Evolutionary conservation across 345 rosid genomes (phyloP), one percentile per base, ranked within the genome.

Genomic region (Sisymbrium irio): DNA sequence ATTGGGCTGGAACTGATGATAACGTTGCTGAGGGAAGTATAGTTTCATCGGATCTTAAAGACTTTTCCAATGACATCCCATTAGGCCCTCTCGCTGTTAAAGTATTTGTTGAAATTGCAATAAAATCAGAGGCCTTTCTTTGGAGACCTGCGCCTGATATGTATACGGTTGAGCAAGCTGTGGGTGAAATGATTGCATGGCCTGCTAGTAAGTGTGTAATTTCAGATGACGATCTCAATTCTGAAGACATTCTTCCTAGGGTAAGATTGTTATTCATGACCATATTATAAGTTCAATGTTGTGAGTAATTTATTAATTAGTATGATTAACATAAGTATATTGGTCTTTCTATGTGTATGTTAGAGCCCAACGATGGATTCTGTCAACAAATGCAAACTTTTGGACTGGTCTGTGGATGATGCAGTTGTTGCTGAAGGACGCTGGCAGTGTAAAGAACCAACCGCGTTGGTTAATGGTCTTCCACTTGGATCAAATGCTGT

Each of bases 171-270:
- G 18, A 59, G 3, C 5, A 59, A 6, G 32, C 32, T 19, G 46
- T 59, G 2, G 45, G 64, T 0, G 6, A 59, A 11, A 37, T 59
- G 18, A 37, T 59, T 12, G 64, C 17, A 3, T 59, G 64, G 46
- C 46, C 17, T 0, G 17, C 4, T 6, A 6, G 0, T 6, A 19
- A 59, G 4, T 58, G 44, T 58, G 5, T 58, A 4, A 1, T 18
- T 22, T 4, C 7, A 14, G 37, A 59, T 4, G 0, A 35, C 0
- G 25, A 0, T 0, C 25, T 57, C 0, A 0, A 15, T 0, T 14
- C 4, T 4, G 44, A 35, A 14, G 67, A 58, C n/a, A 35, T 10
- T 35, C 3, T 4, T n/a, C n/a, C n/a, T n/a, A n/a, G n/a, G n/a
- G n/a, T n/a, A n/a, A n/a, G n/a, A n/a, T n/a, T n/a, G n/a, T n/a